Conservation (phyloP, 164 flowering plant genomes). For the Umbellularia californica region DNA sequence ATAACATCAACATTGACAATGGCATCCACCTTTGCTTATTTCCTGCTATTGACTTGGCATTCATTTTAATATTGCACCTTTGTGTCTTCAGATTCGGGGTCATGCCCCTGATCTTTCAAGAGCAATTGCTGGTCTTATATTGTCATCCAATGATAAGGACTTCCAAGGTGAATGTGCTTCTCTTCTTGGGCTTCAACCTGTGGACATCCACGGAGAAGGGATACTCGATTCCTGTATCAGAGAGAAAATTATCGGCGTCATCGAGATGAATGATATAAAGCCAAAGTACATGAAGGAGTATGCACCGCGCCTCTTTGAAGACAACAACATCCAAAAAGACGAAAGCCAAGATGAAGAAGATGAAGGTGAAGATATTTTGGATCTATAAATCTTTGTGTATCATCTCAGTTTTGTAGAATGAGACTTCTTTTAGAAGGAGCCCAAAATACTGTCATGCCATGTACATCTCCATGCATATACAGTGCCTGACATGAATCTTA, state of each 20-base stretch:
- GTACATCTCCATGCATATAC: background rate
- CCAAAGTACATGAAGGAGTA: constrained; percentile 37
- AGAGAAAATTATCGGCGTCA: constrained; percentile 52
- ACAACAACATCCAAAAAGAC: constrained; percentile 28
- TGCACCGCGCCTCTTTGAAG: constrained; percentile 51
- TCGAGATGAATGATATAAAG: constrained; percentile 59
- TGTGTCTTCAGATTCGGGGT: constrained; percentile 45
- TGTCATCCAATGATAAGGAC: constrained; percentile 57
- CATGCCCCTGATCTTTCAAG: constrained; percentile 87
- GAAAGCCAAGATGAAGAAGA: constrained; percentile 36
- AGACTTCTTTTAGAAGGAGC: background rate
- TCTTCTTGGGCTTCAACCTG: constrained; percentile 56
- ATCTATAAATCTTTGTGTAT: constrained; percentile 14
- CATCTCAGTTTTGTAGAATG: background rate
- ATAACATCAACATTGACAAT: background rate
- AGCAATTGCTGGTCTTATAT: constrained; percentile 67
- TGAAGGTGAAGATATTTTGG: constrained; percentile 35
- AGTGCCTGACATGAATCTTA: background rate
- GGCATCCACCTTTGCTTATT: background rate
- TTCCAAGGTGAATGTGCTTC: constrained; percentile 77
- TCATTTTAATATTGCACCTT: background rate
- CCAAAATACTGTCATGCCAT: background rate
- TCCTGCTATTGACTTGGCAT: background rate
- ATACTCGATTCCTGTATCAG: constrained; percentile 49
- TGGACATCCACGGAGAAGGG: constrained; percentile 25